Evolutionary conservation across 495 filamentous ascomycete genomes (phyloP), one percentile per base, ranked within the genome.

Genomic region (Penicillium chermesinum): DNA sequence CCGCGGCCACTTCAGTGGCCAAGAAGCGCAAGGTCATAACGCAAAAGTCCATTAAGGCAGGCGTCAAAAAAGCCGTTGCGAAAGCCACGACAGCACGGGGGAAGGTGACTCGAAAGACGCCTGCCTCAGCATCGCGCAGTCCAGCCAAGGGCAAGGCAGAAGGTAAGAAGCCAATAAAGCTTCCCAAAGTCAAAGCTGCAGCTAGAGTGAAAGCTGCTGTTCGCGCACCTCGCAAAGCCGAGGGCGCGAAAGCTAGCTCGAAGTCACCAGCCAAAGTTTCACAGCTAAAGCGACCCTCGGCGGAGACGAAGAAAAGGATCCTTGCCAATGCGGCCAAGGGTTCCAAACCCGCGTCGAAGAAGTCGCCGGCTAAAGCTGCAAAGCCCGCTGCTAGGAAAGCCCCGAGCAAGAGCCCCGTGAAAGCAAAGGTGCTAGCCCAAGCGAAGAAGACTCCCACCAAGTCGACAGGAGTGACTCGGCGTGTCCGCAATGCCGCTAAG

Each of bases 1-100:
- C 58, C 41, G 61, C 48, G 46, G 56, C 7, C 43, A 57, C 64
- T 2, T 49, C 45, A 2, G 36, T 52, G 19, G 63, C 58, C 41
- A 75, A 73, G 46, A 71, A 64, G 45, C 63, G 67, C 44, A 70
- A 66, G 55, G 40, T 63, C n/a, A 38, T 63, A 7, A 60, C 39
- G 3, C 20, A 65, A 1, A 65, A 63, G 32, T 62, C 69, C 2
- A 56, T 72, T 51, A 71, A 68, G 46, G 57, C 65, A 8, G 58
- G 64, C 4, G 52, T 71, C 35, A 69, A 66, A 49, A 75, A 68
- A 51, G 70, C 50, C 10, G 54, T 70, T 2, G 42, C 38, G n/a
- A 59, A 59, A 19, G 49, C 50, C 30, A 53, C 48, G 8, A 41
- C 50, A 37, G 43, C 54, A 2, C 58, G 54, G 1, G 58, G 54